Evolutionary conservation across 2,329 filamentous ascomycete genomes (phyloP), one percentile per base, ranked within the genome.

Genomic region (Nigrograna mackinnonii): DNA sequence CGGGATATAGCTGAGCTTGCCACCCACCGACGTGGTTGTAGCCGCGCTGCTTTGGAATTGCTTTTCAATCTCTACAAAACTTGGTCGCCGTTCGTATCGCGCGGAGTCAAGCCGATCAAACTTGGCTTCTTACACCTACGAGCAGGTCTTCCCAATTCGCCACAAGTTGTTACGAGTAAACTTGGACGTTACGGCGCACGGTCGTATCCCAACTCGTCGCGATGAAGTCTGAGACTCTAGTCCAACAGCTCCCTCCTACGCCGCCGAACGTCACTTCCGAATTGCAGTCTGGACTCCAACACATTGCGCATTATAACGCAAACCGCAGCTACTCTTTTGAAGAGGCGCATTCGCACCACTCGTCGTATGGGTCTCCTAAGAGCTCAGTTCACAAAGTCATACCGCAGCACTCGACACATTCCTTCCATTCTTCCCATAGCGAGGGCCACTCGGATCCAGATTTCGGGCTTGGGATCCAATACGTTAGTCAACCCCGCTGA

Each of bases 261-360:
- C 67, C 66, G 41, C 66, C 66, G 22, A 58, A 49, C 46, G 49
- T 50, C 38, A 54, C 54, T 35, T 44, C 47, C 20, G 62, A 69
- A 13, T 57, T 64, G 21, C 62, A 65, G 19, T 64, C 66, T 38
- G 65, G 66, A 35, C 58, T 75, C 22, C 66, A 68, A 31, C 69
- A 69, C 39, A 55, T 75, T 47, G 69, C 68, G 34, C 66, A 70
- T 53, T 73, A 73, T 58, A 74, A 71, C 50, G 64, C 66, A 43
- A 63, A 58, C 38, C 58, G 59, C 21, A 61, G 57, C 30, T 68
- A 68, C 53, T 55, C 69, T 18, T 68, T 69, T 40, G 63, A 69
- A 39, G 57, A 59, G 20, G 19, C 44, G 13, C 40, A 44, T 22
- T 36, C 30, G 16, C 48, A 48, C 14, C 41, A 43, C 21, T 55